Evolutionary conservation across 768 basidiomycete species (phyloP), one percentile per base, ranked within the genome.

Genomic region (Hygrocybe coccinea): DNA sequence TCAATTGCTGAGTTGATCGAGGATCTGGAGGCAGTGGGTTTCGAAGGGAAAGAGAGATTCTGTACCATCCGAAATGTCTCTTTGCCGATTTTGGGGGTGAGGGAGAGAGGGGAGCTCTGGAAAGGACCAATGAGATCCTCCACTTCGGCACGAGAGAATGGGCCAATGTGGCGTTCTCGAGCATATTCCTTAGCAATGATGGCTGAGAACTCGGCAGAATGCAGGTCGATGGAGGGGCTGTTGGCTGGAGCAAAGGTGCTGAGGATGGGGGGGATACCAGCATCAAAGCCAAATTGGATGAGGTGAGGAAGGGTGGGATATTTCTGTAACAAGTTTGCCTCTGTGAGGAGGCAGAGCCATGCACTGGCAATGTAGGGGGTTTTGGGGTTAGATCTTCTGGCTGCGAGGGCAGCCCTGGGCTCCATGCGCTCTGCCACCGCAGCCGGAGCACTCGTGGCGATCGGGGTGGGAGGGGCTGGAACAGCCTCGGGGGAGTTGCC

Each of bases 371-470:
- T 47, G 54, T 76, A 74, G 0, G 73, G 76, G 0, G 74, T 72
- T 38, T 56, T 37, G 0, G 69, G 62, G 0, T 64, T 56, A 59
- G 2, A 50, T 48, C 19, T 59, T 66, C 70, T 69, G 65, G 9
- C 63, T 67, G 41, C 52, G 65, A 72, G 69, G 65, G 60, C 77
- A 79, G 1, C 24, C 41, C 39, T 71, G 64, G 62, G 78, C 76
- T 25, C 77, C 70, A 46, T 79, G 75, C 21, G 41, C 39, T 36
- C 58, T 5, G 0, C 56, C 50, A 36, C 72, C 70, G 50, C 78
- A 78, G 0, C 78, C 76, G 0, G 76, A 76, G 64, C 77, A 79
- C 15, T 69, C 52, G 63, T 78, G 77, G 0, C 54, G 44, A 22
- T 61, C 38, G 11, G 58, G 48, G 60, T 73, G 68, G 2, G 55